Evolutionary conservation across 257 asterid genomes (phyloP).

Genomic region (Solanum habrochaites): DNA sequence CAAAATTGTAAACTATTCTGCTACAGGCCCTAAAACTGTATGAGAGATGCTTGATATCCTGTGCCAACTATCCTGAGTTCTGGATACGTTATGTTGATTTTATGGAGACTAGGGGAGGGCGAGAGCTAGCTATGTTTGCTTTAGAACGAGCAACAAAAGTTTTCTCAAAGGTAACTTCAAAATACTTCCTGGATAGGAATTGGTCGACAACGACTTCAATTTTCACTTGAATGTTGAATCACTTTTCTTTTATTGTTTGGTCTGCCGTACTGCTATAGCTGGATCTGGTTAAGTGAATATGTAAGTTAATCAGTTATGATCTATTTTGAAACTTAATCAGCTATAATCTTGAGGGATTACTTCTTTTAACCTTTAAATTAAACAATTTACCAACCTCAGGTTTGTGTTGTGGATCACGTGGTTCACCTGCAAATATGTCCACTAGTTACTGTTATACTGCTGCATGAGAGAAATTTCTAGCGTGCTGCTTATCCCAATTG

Average conservation of each 20-base stretch:
- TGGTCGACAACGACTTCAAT: not conserved
- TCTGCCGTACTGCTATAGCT: not conserved
- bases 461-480: not conserved
- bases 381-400: not conserved
- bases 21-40: slow-evolving; percentile 66
- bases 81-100: slow-evolving; percentile 89
- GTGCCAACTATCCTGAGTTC: slow-evolving; percentile 82
- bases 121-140: slow-evolving; percentile 63
- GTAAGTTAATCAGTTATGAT: not conserved
- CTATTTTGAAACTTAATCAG: not conserved
- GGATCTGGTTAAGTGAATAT: not conserved
- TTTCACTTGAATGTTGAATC: not conserved
- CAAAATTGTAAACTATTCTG: not conserved
- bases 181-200: not conserved
- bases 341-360: not conserved
- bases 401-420: not conserved
- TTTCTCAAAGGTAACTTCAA: slow-evolving; percentile 49
- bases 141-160: slow-evolving; percentile 66
- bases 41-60: slow-evolving; percentile 90
- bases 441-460: not conserved
- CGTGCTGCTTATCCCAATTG: not conserved
- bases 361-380: not conserved
- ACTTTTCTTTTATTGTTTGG: not conserved
- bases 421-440: not conserved
- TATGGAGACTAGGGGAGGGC: slow-evolving; percentile 71